Evolutionary conservation across 169 alveolate species (phyloP), one percentile per base, ranked within the genome.

Genomic region (Plasmodium vinckei): DNA sequence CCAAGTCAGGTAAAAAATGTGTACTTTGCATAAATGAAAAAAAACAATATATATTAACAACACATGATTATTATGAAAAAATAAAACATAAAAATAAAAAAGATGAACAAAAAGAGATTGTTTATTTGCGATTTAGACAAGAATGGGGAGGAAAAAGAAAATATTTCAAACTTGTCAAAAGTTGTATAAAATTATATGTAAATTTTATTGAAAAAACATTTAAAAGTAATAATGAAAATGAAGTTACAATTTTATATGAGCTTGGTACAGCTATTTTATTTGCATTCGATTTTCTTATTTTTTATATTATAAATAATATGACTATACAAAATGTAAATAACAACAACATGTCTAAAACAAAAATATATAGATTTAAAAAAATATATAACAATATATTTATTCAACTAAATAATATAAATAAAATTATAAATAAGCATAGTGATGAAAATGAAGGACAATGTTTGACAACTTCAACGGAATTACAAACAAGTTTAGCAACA

Each of bases 31-130:
- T 17, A 23, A 17, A 79, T 67, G 60, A 59, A 2, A 65, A 64
- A 9, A 67, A 19, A 56, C 67, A 79, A n/a, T 2, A 39, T 59
- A 17, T 79, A 51, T n/a, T 79, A 54, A 65, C 42, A 46, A 27
- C 72, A n/a, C n/a, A 65, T 17, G 15, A 64, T 51, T 79, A 79
- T 79, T 64, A 79, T 46, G 79, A 79, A 12, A 7, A 79, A 53
- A 47, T 79, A 51, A 79, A 65, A 69, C 65, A 54, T 17, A 68
- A 65, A 44, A 79, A 75, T 33, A 23, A n/a, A n/a, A 23, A 15
- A 54, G 51, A 19, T 63, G 27, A 25, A 19, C 13, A 63, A 23
- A 65, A 59, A 27, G 33, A 79, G 9, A 60, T 51, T 0, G 60
- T 65, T 1, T 33, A 44, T 53, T 39, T 79, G 13, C n/a, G 15